Evolutionary conservation across 2,329 filamentous ascomycete genomes (phyloP), one percentile per base, ranked within the genome.

Genomic region (Cercospora sp.): DNA sequence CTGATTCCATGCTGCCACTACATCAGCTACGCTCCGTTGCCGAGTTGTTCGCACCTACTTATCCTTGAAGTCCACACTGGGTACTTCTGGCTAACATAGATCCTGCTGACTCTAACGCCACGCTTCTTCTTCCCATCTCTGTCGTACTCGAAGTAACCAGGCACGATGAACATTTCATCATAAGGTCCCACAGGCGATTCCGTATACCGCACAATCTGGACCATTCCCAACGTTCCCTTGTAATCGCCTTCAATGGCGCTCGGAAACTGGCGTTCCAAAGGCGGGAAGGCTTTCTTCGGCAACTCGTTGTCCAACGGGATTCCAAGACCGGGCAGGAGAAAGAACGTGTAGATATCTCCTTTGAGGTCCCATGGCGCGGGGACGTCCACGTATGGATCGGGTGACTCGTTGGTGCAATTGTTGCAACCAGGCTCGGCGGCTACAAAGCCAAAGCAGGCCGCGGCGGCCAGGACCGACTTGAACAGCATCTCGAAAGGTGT

Each of bases 41-140:
- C 23, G 12, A 13, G 1, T 1, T 16, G 48, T 26, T 3, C 13
- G 57, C n/a, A 66, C 66, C 20, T 59, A 70, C 70, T 67, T 58
- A 26, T 62, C 45, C 67, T 28, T 36, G 53, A 67, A 64, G 67
- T 72, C 59, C 64, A 72, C n/a, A 59, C 66, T 0, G 64, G 66
- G 28, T 71, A 70, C 61, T 68, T 70, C 58, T 70, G 67, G 20
- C 53, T 68, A 12, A 72, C 70, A 60, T 72, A 72, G 39, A 72
- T 72, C 39, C 70, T 67, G 33, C 60, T 60, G 30, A 71, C 64
- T 5, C 69, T 53, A 23, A 68, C 30, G 31, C 64, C 64, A 20
- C 42, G 42, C 60, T 64, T 28, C 18, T 42, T 53, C 53, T 67
- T 42, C 10, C 69, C 65, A 59, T 67, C 63, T 18, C 26, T 26